A percentile compares a stretch with the other conserved stretches of the same genome.
Evolutionary conservation across 2,329 filamentous ascomycete genomes (phyloP).

Genomic region (Monascus ruber): DNA sequence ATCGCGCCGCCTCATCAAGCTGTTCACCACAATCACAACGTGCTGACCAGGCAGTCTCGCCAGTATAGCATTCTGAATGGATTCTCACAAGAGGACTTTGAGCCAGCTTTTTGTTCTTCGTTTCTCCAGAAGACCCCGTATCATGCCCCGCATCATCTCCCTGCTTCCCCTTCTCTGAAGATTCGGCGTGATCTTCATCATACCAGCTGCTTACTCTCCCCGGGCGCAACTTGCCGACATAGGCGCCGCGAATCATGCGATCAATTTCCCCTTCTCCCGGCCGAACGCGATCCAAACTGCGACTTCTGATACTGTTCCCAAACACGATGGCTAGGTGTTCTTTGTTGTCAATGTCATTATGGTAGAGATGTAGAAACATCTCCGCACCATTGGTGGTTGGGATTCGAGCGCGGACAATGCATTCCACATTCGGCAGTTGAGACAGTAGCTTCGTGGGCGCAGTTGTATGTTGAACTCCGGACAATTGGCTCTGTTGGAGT

Average conservation of each 20-base stretch:
- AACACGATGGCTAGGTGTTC: constrained; percentile 97
- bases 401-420: constrained; percentile 86
- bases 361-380: constrained; percentile 94
- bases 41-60: constrained; percentile 96
- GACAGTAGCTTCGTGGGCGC: constrained; percentile 51
- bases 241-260: constrained; percentile 88
- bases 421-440: constrained; percentile 73
- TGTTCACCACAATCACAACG: constrained; percentile 97
- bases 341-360: constrained; percentile 85
- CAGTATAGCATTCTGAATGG: constrained; percentile 96
- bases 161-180: constrained; percentile 1
- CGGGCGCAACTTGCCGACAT: constrained; percentile 75
- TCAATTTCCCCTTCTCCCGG: constrained; percentile 41
- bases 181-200: constrained; percentile 27
- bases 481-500: constrained; percentile 18
- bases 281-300: constrained; percentile 40
- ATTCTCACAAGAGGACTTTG: constrained; percentile 73
- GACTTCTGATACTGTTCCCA: constrained; percentile 68
- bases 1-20: constrained; percentile 82
- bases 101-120: constrained; percentile 3
- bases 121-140: background rate
- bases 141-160: constrained; percentile 8
- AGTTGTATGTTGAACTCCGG: constrained; percentile 14
- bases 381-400: constrained; percentile 84
- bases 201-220: constrained; percentile 67